phyloP scores from a whole-genome alignment of 768 basidiomycete species.

The Macrolepiota dolichaula region DNA sequence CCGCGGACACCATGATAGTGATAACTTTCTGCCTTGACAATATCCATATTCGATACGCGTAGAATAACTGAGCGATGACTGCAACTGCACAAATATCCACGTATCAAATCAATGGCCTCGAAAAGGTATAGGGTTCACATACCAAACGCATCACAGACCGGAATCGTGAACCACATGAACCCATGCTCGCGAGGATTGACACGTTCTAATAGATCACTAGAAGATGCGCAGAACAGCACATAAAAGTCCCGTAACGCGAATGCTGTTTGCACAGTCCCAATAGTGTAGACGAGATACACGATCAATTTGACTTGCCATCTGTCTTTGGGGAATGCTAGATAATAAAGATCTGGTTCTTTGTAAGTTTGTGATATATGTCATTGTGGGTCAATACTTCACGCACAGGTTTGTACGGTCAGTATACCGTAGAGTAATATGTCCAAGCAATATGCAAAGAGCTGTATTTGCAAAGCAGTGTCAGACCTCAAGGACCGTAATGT shows the following conservation, averaged over 20 bases:
- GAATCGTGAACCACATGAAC: constrained; percentile 7
- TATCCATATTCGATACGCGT: neutral
- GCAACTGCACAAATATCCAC: neutral
- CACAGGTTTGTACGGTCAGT: too few relatives aligned
- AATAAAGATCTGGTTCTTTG: neutral
- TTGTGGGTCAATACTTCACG: too few relatives aligned
- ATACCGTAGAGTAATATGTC: too few relatives aligned
- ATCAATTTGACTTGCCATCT: neutral
- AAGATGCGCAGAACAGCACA: neutral
- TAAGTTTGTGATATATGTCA: neutral
- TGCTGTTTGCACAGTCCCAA: neutral
- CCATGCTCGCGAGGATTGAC: neutral
- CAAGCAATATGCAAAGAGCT: too few relatives aligned
- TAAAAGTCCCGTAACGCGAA: constrained; percentile 3
- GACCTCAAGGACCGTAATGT: too few relatives aligned
- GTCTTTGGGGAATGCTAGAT: constrained; percentile 7
- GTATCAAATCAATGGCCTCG: too few relatives aligned
- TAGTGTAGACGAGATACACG: neutral
- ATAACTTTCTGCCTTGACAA: neutral
- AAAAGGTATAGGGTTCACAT: neutral
- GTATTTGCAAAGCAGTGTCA: too few relatives aligned
- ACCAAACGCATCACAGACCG: neutral
- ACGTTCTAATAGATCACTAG: neutral
- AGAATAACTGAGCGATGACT: neutral
- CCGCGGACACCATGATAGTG: neutral